Evolutionary conservation across 805 yeast species (phyloP).

Genomic region (Candida xyloterini): DNA sequence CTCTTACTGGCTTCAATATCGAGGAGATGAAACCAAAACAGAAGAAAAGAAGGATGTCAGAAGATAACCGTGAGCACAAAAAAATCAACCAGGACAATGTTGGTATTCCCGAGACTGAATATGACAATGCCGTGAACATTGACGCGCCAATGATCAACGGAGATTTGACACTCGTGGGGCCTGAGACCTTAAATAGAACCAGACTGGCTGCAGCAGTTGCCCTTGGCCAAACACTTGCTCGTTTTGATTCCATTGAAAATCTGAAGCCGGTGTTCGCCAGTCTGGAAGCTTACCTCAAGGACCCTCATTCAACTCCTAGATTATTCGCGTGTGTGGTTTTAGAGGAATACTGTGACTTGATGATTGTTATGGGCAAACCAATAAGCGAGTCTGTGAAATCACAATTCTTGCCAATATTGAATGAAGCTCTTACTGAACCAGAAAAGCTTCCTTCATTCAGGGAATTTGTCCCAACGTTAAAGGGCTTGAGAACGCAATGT

Average conservation of each 20-base stretch:
- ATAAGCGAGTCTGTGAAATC: slow-evolving; percentile 9
- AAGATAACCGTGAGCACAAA: slow-evolving; percentile 8
- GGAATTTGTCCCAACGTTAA: slow-evolving; percentile 82
- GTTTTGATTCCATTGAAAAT: slow-evolving; percentile 38
- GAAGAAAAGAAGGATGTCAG: slow-evolving; percentile 43
- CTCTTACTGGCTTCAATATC: slow-evolving; percentile 26
- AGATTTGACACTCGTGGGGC: slow-evolving; percentile 82
- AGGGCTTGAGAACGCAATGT: slow-evolving; percentile 84
- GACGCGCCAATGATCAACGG: slow-evolving; percentile 92
- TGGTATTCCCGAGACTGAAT: slow-evolving; percentile 49
- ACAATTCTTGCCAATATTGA: slow-evolving; percentile 23
- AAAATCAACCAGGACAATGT: slow-evolving; percentile 21
- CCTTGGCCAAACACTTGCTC: slow-evolving; percentile 62
- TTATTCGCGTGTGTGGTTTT: slow-evolving; percentile 65
- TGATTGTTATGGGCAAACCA: slow-evolving; percentile 21
- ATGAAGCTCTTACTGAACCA: slow-evolving; percentile 40
- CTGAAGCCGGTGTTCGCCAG: slow-evolving; percentile 38
- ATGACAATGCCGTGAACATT: slow-evolving; percentile 69
- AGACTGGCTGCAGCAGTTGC: slow-evolving; percentile 75
- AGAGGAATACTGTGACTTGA: slow-evolving; percentile 57
- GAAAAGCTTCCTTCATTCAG: slow-evolving; percentile 57
- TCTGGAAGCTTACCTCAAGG: slow-evolving; percentile 43
- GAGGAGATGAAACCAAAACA: slow-evolving; percentile 39
- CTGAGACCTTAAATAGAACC: slow-evolving; percentile 68
- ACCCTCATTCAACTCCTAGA: slow-evolving; percentile 79